Evolutionary conservation across 2,329 filamentous ascomycete genomes (phyloP), one percentile per base, ranked within the genome.

Genomic region (Phyllosticta capitalensis): DNA sequence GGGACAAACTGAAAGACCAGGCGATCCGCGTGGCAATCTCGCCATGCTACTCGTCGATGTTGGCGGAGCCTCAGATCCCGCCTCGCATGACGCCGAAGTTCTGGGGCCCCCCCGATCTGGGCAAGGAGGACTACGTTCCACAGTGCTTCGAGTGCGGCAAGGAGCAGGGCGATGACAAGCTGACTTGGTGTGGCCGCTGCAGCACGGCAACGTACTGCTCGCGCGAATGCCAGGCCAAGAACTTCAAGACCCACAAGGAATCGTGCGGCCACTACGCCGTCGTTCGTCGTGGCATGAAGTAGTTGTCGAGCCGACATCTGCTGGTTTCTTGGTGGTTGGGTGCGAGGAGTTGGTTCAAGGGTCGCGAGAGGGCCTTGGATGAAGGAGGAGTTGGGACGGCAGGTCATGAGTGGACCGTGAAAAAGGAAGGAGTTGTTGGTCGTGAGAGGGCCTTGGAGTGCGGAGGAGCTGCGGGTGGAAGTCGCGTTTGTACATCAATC

Each of bases 171-270:
- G 68, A 63, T 0, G 63, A 66, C 26, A 65, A 66, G 1, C 63
- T 83, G 58, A 73, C 76, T 66, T 77, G 68, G 62, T 83, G 81
- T 61, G 61, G 63, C 55, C 64, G 75, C 7, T 84, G 82, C 60
- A 66, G 69, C 62, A 67, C 66, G 54, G 77, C 67, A 12, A 74
- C 67, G 62, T 85, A 84, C 58, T 85, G 81, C 67, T 79, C 76
- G 2, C 61, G 59, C 0, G 75, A 77, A 54, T 85, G 82, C 58
- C 81, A 84, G 73, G 77, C 74, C 67, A 73, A 69, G 63, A 78
- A 83, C 60, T 84, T 81, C 81, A 78, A 75, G 64, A 76, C 71
- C 65, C 81, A 84, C 65, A 72, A 70, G 63, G 54, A 61, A 30
- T 38, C 61, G 10, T 74, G 71, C 55, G 2, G 17, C 14, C 14